A percentile compares a stretch with the other conserved stretches of the same genome.
Evolutionary conservation across 1,284 basidiomycete species (phyloP).

Genomic region (Cutaneotrichosporon spelunceum): DNA sequence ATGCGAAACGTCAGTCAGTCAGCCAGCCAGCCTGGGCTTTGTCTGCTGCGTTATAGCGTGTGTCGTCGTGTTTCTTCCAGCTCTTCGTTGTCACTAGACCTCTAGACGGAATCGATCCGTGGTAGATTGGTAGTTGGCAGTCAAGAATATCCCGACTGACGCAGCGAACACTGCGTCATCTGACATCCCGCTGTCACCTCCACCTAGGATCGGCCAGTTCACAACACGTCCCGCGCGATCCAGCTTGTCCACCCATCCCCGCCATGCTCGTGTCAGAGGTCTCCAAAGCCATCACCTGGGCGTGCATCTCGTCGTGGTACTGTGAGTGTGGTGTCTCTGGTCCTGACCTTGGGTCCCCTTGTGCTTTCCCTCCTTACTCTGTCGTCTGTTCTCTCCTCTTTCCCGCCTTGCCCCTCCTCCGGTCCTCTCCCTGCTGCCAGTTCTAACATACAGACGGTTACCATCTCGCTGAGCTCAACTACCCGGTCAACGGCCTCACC

Average conservation of each 20-base stretch:
- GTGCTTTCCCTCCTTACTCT: not conserved
- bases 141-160: too few species aligned
- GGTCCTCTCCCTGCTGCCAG: too few species aligned
- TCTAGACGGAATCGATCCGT: too few species aligned
- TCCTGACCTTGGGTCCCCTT: not conserved
- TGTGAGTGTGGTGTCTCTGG: constrained; percentile 26
- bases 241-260: not conserved
- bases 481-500: constrained; percentile 73
- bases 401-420: not conserved
- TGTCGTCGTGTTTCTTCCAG: too few species aligned
- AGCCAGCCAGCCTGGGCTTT: too few species aligned
- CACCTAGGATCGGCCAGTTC: too few species aligned
- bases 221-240: not conserved
- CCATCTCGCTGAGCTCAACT: constrained; percentile 83
- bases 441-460: constrained; percentile 46
- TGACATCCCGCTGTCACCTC: too few species aligned
- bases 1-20: too few species aligned
- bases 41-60: too few species aligned
- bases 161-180: too few species aligned
- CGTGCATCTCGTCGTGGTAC: constrained; percentile 48
- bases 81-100: too few species aligned
- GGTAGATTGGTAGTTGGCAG: too few species aligned
- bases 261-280: not conserved
- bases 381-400: not conserved
- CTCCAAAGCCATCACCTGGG: constrained; percentile 25